Base-by-base conservation (phyloP, 2,329 filamentous ascomycete genomes). In the Camillea tinctor region DNA sequence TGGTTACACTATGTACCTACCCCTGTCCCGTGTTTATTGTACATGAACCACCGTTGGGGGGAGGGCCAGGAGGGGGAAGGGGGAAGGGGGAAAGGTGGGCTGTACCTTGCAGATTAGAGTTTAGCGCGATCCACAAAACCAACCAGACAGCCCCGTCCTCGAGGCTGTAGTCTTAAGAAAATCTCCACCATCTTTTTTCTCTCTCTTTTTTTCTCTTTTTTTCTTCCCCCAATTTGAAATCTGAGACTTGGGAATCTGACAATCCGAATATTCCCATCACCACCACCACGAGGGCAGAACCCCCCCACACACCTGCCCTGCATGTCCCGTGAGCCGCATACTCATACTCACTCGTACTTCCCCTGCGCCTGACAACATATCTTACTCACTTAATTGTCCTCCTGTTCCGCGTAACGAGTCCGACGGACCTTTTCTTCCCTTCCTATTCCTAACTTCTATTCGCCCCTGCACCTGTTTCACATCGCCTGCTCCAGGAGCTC, bases 291-390 rank as follows among this genome's bases (percentile, higher is more conserved):
- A 68, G 69, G 65, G 55, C 68, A 30, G 52, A 4, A 51, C 20
- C 50, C 50, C 50, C 50, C 26, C 24, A 55, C 48, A 60, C 61
- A 71, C 64, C 54, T n/a, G 57, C 62, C 58, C 61, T 44, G 36
- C 36, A 44, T 50, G 24, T 63, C 66, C 62, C 68, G 69, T 70
- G 69, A 70, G 69, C 68, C 67, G 61, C 69, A 66, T 67, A 26
- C 61, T 65, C 69, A 66, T 67, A 26, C 61, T 65, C 62, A 63
- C 65, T 66, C 64, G 60, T 51, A 60, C 49, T 57, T 56, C 54
- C 22, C 55, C 62, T 53, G 61, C 67, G 65, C 68, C 69, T 70
- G 67, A 69, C 68, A 55, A 26, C 53, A 44, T 44, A 22, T 26
- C 24, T 19, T 53, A 23, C 56, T 21, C 11, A 44, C 50, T 52